Percentiles rank a stretch among this genome's conserved stretches.
Conservation (phyloP, 2,329 filamentous ascomycete species). For the Zymoseptoria passerinii region DNA sequence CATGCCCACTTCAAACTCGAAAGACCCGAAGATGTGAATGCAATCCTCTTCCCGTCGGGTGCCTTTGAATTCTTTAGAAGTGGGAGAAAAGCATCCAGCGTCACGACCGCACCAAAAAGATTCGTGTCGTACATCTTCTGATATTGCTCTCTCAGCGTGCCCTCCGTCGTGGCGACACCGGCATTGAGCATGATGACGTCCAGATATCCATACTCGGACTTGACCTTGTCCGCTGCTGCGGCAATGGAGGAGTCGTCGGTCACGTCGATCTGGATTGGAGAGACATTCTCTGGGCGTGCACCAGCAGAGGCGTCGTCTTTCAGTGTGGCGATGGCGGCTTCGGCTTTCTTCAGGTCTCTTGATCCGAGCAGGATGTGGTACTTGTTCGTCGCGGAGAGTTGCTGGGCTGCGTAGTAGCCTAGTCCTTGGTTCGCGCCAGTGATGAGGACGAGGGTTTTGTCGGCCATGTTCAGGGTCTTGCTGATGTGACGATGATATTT, state of each 20-base stretch:
- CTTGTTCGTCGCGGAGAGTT: constrained; percentile 31
- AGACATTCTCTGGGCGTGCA: constrained; percentile 26
- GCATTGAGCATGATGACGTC: constrained; percentile 33
- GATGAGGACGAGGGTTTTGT: constrained; percentile 29
- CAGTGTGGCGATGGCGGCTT: constrained; percentile 29
- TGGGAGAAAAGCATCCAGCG: constrained; percentile 23
- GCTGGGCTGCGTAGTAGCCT: constrained; percentile 36
- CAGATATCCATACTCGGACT: constrained; percentile 22
- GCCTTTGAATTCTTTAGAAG: constrained; percentile 18
- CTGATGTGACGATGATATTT: not conserved
- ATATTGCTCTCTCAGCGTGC: constrained; percentile 14
- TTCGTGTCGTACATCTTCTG: constrained; percentile 23
- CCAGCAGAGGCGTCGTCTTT: constrained; percentile 21
- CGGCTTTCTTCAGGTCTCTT: constrained; percentile 30
- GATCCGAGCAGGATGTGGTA: constrained; percentile 37
- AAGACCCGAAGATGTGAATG: constrained; percentile 22
- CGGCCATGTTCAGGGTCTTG: not conserved
- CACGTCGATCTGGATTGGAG: constrained; percentile 37
- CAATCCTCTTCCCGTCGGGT: constrained; percentile 19
- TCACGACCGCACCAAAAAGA: constrained; percentile 20
- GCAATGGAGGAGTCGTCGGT: constrained; percentile 36
- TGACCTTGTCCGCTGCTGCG: constrained; percentile 28
- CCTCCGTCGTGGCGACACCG: constrained; percentile 19
- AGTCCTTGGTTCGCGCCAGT: constrained; percentile 39
- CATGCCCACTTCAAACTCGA: constrained; percentile 8